A percentile compares a stretch with the other conserved stretches of the same genome.
Conservation (phyloP, 192 early-diverging fungal genomes). For the Coemansia sp. region DNA sequence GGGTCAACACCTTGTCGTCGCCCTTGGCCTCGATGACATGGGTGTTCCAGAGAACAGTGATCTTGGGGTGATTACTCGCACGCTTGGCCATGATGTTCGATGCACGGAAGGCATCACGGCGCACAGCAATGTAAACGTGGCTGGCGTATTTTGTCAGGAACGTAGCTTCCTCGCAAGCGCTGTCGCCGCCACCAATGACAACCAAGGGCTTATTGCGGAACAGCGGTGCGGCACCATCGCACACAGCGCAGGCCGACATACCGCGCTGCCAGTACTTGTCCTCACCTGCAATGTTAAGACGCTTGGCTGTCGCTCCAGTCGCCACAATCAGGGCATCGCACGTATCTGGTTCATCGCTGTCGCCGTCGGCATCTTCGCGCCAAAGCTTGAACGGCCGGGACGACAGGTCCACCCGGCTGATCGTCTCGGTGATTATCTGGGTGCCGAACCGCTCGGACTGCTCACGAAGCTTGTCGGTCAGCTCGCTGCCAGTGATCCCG, state of each 20-base stretch:
- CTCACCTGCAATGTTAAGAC: conserved; percentile 85
- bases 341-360: conserved; percentile 67
- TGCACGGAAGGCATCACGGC: conserved; percentile 93
- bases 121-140: conserved; percentile 90
- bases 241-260: conserved; percentile 98
- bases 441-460: conserved; percentile 90
- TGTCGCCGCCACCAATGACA: conserved; percentile 96
- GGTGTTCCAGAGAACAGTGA: conserved; percentile 90
- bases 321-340: conserved; percentile 87
- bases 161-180: conserved; percentile 92
- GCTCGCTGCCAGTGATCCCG: conserved; percentile 82
- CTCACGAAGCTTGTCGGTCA: conserved; percentile 82
- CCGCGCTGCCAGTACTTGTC: conserved; percentile 97
- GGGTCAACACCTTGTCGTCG: conserved; percentile 73
- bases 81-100: conserved; percentile 97
- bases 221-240: conserved; percentile 96
- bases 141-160: conserved; percentile 97
- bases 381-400: conserved; percentile 82
- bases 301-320: conserved; percentile 98
- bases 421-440: conserved; percentile 84
- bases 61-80: conserved; percentile 79
- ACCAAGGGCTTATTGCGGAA: conserved; percentile 94
- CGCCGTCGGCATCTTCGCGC: conserved; percentile 74
- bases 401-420: conserved; percentile 79
- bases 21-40: conserved; percentile 84